Base-by-base conservation (phyloP, 2,329 filamentous ascomycete genomes). In the Cladosporium oxysporum region DNA sequence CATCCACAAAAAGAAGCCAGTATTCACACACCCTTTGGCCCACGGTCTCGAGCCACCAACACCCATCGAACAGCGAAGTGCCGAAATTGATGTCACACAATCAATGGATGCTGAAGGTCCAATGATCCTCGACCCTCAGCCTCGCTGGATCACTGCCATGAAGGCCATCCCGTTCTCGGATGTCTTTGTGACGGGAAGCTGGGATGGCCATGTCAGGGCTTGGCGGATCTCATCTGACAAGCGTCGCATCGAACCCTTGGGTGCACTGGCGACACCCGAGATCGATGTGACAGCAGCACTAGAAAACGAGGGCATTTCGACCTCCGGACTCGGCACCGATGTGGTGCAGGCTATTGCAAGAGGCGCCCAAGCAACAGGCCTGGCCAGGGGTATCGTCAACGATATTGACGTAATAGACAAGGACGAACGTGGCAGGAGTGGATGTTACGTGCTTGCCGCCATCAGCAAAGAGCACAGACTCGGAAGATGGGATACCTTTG, bases 1-100 rank as follows among this genome's bases (percentile, higher is more conserved):
- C 67, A 84, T 93, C 26, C 87, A 93, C 76, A 97, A 96, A 82
- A 99, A 99, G 85, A 98, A 98, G 79, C 90, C 95, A 0, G 83
- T 99, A 11, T 91, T 89, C 78, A 91, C 91, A 3, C 81, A 95
- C 53, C 85, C 90, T 2, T 83, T 91, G 33, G 93, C 94, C 4
- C 95, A 99, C 78, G 95, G 95, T 35, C 81, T 96, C 61, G 93
- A 97, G 67, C 87, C 89, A 3, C 83, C 90, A 2, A 80, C 93
- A 61, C 82, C 84, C 2, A 85, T 90, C 1, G 84, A 89, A 23
- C 84, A 91, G 71, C 87, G 89, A 35, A 94, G 90, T 0, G 90
- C 92, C n/a, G 92, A 92, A 74, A 76, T 81, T 59, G 75, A 90
- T 12, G 31, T 37, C 18, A 29, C 63, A 55, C 63, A 65, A 47